Conservation (phyloP, 140 eudicot genomes). For the Senecio squalidus region DNA sequence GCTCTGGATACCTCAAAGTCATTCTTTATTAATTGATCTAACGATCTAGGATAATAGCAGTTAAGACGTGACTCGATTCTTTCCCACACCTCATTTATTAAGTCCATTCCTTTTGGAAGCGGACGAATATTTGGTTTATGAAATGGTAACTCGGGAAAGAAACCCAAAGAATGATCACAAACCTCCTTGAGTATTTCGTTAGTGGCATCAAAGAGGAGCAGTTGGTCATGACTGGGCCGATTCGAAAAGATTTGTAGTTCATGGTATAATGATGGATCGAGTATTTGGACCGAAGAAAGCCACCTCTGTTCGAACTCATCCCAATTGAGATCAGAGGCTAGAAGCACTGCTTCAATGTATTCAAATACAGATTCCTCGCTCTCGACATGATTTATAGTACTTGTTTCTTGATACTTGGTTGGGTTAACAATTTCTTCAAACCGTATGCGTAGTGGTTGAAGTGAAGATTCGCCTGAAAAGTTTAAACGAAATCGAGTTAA, state of each 20-base stretch:
- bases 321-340: conserved; percentile 53
- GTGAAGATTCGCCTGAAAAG: conserved; percentile 39
- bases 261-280: conserved; percentile 66
- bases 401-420: conserved; percentile 27
- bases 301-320: conserved; percentile 38
- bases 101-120: conserved; percentile 49
- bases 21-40: conserved; percentile 56
- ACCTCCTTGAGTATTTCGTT: conserved; percentile 55
- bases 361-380: conserved; percentile 66
- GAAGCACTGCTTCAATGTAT: conserved; percentile 48
- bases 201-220: conserved; percentile 72
- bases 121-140: conserved; percentile 16
- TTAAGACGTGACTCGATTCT: conserved; percentile 51
- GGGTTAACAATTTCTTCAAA: conserved; percentile 49
- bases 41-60: conserved; percentile 31
- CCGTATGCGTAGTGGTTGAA: conserved; percentile 66
- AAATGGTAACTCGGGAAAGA: conserved; percentile 33
- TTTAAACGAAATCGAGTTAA: conserved; percentile 15
- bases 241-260: conserved; percentile 78
- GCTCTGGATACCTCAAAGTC: conserved; percentile 42
- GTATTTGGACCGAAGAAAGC: conserved; percentile 57
- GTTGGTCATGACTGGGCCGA: conserved; percentile 58
- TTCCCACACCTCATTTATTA: conserved; percentile 74
- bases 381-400: conserved; percentile 27
- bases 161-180: conserved; percentile 48